A percentile compares a stretch with the other conserved stretches of the same genome.
Evolutionary conservation across 306 rosid genomes (phyloP).

Genomic region (Rosa lucieae): DNA sequence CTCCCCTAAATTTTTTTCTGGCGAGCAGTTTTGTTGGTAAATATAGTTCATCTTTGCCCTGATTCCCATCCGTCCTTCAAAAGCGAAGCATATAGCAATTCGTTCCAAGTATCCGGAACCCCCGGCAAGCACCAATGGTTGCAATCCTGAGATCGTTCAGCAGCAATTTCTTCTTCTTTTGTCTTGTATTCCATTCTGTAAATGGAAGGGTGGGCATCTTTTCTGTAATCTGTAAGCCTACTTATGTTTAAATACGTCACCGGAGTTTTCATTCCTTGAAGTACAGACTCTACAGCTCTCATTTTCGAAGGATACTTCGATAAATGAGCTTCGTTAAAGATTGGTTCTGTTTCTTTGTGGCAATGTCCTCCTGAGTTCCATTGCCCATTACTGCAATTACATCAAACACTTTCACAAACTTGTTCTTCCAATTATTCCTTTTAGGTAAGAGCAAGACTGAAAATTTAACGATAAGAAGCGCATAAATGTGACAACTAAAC

Average conservation of each 20-base stretch:
- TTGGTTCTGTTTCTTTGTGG: slow-evolving; percentile 49
- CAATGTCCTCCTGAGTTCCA: too few relatives aligned
- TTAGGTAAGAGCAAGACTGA: too few relatives aligned
- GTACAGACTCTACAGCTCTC: slow-evolving; percentile 67
- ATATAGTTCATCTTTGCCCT: too few relatives aligned
- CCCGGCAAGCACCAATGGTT: slow-evolving; percentile 68
- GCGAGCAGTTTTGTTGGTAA: too few relatives aligned
- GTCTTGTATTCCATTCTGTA: slow-evolving; percentile 51
- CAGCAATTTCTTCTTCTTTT: slow-evolving; percentile 34
- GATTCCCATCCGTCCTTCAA: slow-evolving; percentile 30
- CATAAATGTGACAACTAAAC: too few relatives aligned
- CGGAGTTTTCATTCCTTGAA: slow-evolving; percentile 63
- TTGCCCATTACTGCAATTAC: too few relatives aligned
- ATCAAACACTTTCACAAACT: too few relatives aligned
- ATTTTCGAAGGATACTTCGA: slow-evolving; percentile 69
- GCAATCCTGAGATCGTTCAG: slow-evolving; percentile 46
- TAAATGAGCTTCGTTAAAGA: slow-evolving; percentile 43
- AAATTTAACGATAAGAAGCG: too few relatives aligned
- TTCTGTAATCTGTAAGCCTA: slow-evolving; percentile 74
- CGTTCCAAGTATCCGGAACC: slow-evolving; percentile 66
- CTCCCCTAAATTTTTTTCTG: too few relatives aligned
- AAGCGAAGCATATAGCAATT: slow-evolving; percentile 47
- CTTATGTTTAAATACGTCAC: slow-evolving; percentile 76
- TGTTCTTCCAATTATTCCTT: too few relatives aligned
- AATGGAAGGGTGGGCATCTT: slow-evolving; percentile 82